phyloP scores from a whole-genome alignment of 2,329 filamentous ascomycete species.

The Beauveria asiatica region DNA sequence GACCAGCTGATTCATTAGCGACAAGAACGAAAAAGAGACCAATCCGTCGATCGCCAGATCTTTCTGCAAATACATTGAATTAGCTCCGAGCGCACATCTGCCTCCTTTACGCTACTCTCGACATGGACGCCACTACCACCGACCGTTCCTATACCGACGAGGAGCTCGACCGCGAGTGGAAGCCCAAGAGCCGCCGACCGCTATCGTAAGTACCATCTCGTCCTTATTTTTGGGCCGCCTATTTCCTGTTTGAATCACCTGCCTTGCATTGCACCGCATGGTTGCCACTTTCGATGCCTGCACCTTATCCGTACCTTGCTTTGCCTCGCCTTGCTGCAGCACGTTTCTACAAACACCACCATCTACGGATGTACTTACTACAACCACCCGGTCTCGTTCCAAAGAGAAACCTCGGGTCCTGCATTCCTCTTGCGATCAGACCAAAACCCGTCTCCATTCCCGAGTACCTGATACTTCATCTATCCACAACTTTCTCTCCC shows the following conservation, averaged over 20 bases:
- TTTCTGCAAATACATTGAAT: background rate
- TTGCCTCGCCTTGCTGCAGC: background rate
- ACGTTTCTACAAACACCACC: background rate
- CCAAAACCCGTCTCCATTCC: background rate
- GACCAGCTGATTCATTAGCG: background rate
- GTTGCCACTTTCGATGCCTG: background rate
- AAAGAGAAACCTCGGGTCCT: background rate
- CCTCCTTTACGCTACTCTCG: background rate
- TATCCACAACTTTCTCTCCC: background rate
- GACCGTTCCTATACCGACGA: slow-evolving; percentile 42
- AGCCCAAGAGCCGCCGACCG: slow-evolving; percentile 67
- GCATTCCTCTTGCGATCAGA: background rate
- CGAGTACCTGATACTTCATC: slow-evolving; percentile 1
- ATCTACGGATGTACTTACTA: background rate
- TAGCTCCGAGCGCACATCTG: background rate
- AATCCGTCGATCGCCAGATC: background rate
- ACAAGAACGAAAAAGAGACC: background rate
- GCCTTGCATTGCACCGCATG: background rate
- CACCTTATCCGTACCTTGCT: background rate
- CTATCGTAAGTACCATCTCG: slow-evolving; percentile 61
- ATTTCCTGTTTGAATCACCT: background rate
- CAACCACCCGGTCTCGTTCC: slow-evolving; percentile 1
- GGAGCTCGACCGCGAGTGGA: slow-evolving; percentile 69
- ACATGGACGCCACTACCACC: slow-evolving; percentile 1
- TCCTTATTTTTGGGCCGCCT: background rate